phyloP scores from a whole-genome alignment of 345 rosid genomes.

The Ricinus communis region DNA sequence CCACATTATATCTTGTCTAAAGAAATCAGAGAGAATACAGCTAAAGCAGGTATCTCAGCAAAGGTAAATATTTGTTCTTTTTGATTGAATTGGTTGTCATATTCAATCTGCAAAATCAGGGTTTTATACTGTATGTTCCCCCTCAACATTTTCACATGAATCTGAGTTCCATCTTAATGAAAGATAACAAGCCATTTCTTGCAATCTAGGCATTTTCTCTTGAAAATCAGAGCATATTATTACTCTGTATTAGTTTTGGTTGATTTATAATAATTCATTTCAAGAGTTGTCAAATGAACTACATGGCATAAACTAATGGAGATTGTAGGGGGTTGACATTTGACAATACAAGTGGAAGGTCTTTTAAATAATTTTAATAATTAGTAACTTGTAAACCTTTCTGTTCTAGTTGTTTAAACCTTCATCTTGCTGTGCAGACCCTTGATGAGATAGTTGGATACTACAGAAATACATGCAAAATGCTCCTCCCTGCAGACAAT shows the following conservation, averaged over 20 bases:
- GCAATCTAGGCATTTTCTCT: background rate
- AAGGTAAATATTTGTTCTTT: slow-evolving; percentile 42
- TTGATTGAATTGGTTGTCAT: background rate
- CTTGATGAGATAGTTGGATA: slow-evolving; percentile 60
- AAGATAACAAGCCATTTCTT: background rate
- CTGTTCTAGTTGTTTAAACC: background rate
- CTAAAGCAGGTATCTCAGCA: slow-evolving; percentile 53
- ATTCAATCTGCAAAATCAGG: background rate
- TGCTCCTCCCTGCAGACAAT: slow-evolving; percentile 47
- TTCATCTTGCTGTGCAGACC: slow-evolving; percentile 45
- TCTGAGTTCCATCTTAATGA: background rate
- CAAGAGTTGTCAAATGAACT: background rate
- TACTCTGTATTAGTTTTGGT: background rate
- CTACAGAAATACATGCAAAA: slow-evolving; percentile 50
- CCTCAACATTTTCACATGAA: background rate
- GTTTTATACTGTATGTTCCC: background rate
- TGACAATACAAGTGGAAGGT: background rate
- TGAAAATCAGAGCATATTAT: background rate
- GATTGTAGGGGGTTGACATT: background rate
- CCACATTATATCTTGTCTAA: slow-evolving; percentile 43
- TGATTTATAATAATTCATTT: background rate
- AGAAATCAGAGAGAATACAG: slow-evolving; percentile 53
- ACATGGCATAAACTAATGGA: background rate
- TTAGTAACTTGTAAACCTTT: background rate
- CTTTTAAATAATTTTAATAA: background rate